Conservation (phyloP, 2,329 filamentous ascomycete genomes). For the Escovopsis sp. region DNA sequence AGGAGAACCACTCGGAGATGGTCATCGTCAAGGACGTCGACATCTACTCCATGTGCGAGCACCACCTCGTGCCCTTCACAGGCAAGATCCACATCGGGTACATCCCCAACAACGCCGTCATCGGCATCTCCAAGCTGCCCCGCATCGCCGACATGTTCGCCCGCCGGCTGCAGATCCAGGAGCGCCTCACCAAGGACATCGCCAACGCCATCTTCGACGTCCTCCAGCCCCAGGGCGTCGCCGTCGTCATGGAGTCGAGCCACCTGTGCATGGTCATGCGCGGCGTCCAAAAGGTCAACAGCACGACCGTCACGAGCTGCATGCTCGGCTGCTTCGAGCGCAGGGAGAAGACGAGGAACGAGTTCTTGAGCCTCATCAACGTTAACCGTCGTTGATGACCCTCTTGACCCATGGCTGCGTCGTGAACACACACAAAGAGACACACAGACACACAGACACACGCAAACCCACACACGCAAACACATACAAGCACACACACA, state of each 20-base stretch:
- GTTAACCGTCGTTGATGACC: constrained; percentile 3
- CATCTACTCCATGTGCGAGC: constrained; percentile 86
- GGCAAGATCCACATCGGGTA: constrained; percentile 99
- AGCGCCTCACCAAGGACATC: constrained; percentile 89
- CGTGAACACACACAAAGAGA: too few relatives aligned
- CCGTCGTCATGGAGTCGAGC: constrained; percentile 92
- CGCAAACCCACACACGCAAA: too few relatives aligned
- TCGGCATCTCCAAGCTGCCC: constrained; percentile 89
- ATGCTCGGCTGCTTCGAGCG: constrained; percentile 93
- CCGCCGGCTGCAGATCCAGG: constrained; percentile 85
- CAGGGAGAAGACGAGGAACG: constrained; percentile 84
- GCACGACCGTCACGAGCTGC: constrained; percentile 85
- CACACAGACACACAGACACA: too few relatives aligned
- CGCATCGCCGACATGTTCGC: constrained; percentile 96
- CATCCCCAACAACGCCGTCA: constrained; percentile 79
- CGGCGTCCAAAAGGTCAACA: constrained; percentile 83
- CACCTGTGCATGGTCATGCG: constrained; percentile 99
- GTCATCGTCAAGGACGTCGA: constrained; percentile 98
- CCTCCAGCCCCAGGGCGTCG: constrained; percentile 83
- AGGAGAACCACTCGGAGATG: constrained; percentile 92
- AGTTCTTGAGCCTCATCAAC: constrained; percentile 72
- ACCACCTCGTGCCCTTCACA: constrained; percentile 90
- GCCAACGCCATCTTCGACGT: constrained; percentile 88
- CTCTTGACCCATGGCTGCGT: too few relatives aligned
- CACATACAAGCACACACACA: too few relatives aligned